Evolutionary conservation across 176 grass and related monocot genomes (phyloP), one percentile per base, ranked within the genome.

Genomic region (Zoysia japonica): DNA sequence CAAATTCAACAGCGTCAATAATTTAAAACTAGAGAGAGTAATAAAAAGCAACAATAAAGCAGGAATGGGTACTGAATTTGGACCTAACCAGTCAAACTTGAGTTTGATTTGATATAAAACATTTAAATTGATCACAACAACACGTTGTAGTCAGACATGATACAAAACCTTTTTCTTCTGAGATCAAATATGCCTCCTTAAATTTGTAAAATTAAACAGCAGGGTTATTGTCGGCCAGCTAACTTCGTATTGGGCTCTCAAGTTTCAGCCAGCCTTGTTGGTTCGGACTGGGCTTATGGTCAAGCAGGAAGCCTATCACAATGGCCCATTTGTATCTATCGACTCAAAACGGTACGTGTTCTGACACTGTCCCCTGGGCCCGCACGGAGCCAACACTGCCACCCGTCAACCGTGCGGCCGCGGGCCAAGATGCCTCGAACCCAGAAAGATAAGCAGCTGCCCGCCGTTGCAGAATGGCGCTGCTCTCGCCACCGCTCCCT

Each of bases 391-490:
- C 45, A 68, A 10, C 66, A 66, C 28, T 16, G 16, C 52, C 75
- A 50, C 68, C 56, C 44, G 65, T 67, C 72, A 85, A 76, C 66
- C 77, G 71, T 77, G 87, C 35, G 76, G 71, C 81, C 70, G 55
- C 56, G 35, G 67, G 57, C 28, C 41, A 71, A 40, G 70, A 56
- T 75, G 77, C 77, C 56, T 28, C 37, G 50, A 77, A 77, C 44
- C 59, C 77, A 20, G 68, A 81, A 59, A 77, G 87, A 89, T 85
- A 89, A 88, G 78, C 71, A 6, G 67, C 67, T 77, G 77, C 72
- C 66, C 38, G 70, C 75, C 70, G 80, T 74, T 83, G 88, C 84
- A 57, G 67, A 80, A 90, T 90, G 83, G 75, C 70, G 80, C 28
- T 28, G 28, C 28, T 28, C 28, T 28, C 28, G 28, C 28, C 28